Conservation (phyloP, 2,329 filamentous ascomycete species). For the Aspergillus cejpii region DNA sequence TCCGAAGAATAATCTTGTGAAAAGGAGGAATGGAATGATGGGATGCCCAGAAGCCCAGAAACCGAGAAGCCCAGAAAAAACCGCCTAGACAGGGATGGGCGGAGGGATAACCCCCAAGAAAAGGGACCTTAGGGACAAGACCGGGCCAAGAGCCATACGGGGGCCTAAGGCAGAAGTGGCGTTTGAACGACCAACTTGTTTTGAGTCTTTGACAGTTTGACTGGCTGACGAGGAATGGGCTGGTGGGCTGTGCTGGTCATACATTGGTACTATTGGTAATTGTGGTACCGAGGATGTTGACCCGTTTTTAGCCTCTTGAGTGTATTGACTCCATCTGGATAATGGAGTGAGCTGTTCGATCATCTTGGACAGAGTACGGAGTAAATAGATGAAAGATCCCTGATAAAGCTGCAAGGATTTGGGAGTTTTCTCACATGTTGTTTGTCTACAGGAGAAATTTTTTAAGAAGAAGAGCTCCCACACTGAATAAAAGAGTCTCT, state of each 20-base stretch:
- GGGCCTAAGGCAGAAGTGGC: slow-evolving; percentile 17
- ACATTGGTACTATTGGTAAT: no score
- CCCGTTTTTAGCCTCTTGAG: no score
- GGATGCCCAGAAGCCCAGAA: slow-evolving; percentile 24
- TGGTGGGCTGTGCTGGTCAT: slow-evolving; percentile 5
- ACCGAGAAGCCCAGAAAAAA: slow-evolving; percentile 35
- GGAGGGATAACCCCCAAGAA: slow-evolving; percentile 28
- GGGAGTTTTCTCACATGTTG: no score
- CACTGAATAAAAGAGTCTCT: background rate
- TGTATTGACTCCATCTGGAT: no score
- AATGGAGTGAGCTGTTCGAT: no score
- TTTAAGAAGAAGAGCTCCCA: background rate
- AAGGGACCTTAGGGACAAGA: slow-evolving; percentile 28
- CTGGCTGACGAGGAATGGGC: slow-evolving; percentile 10
- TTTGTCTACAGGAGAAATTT: background rate
- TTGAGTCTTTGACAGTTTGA: no score
- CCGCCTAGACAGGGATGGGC: slow-evolving; percentile 27
- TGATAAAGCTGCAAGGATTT: no score
- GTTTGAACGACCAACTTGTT: slow-evolving; percentile 16
- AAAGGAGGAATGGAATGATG: slow-evolving; percentile 1
- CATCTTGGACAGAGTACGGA: no score
- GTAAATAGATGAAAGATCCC: background rate
- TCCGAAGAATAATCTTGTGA: no score
- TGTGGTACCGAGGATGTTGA: no score
- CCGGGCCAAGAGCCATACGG: slow-evolving; percentile 32